These are phyloP conservation scores for Trichoderma virens DNA, from an alignment of 495 filamentous ascomycete species.

Conservation along the genomic window DNA sequence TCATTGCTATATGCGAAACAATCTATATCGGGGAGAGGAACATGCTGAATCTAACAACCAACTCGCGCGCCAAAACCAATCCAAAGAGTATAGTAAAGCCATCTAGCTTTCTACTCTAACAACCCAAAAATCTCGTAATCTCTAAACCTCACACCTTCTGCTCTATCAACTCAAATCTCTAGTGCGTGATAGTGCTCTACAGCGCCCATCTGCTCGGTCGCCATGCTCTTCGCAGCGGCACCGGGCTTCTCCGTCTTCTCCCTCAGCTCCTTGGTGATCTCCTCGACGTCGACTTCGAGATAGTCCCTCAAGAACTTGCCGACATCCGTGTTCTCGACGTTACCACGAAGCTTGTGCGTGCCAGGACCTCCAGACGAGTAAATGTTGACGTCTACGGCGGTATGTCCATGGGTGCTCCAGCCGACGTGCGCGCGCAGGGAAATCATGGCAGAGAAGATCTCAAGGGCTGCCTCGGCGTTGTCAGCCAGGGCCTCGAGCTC, in stretches of 20 bases:
- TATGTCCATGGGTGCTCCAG: slow-evolving; percentile 89
- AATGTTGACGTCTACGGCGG: slow-evolving; percentile 85
- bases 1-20: no score
- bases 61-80: no score
- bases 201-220: not conserved
- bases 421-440: slow-evolving; percentile 81
- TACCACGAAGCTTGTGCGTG: slow-evolving; percentile 55
- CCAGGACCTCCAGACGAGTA: slow-evolving; percentile 57
- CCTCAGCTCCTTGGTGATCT: slow-evolving; percentile 64
- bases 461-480: slow-evolving; percentile 39
- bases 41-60: no score
- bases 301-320: slow-evolving; percentile 74
- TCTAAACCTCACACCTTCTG: no score
- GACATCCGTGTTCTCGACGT: slow-evolving; percentile 92
- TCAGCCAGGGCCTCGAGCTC: slow-evolving; percentile 64
- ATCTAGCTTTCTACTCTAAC: no score
- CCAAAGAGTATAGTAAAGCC: no score
- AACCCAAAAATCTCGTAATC: no score
- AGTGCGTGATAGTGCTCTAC: not conserved
- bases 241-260: slow-evolving; percentile 40
- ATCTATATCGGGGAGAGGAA: no score
- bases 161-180: not conserved
- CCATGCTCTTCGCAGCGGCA: not conserved
- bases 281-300: slow-evolving; percentile 68
- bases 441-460: slow-evolving; percentile 76